Evolutionary conservation across 2,329 filamentous ascomycete species (phyloP).

Genomic region (Fulvia fulva): DNA sequence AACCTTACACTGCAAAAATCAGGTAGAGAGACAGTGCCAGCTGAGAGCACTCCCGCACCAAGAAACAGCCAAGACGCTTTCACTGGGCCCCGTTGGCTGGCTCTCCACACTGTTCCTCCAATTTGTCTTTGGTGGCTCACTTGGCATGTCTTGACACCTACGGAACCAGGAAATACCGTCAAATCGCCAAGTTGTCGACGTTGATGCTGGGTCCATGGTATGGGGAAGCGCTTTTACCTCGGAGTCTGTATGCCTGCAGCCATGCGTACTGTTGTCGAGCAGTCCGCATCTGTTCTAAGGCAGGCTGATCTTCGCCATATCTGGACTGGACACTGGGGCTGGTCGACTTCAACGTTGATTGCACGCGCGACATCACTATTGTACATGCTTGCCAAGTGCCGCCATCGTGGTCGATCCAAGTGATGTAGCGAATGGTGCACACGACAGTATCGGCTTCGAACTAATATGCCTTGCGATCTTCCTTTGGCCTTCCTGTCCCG

Average conservation of each 20-base stretch:
- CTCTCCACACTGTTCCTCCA: no score
- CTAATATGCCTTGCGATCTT: neutral
- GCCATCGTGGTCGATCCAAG: neutral
- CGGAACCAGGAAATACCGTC: neutral
- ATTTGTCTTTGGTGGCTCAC: no score
- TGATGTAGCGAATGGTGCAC: neutral
- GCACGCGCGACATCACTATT: neutral
- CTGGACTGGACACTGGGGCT: neutral
- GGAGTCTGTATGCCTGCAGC: no score
- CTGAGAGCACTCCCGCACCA: no score
- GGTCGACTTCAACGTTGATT: neutral
- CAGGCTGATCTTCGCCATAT: neutral
- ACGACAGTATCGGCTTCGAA: neutral
- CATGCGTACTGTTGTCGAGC: no score
- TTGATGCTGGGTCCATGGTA: neutral
- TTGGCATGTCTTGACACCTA: neutral
- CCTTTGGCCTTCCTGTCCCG: neutral
- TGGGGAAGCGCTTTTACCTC: neutral
- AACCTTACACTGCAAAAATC: no score
- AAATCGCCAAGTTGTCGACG: neutral
- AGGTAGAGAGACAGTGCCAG: no score
- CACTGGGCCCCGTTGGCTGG: no score
- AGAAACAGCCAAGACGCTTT: no score
- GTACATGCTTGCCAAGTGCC: conserved; percentile 1
- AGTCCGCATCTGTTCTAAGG: neutral